Evolutionary conservation across 2,329 filamentous ascomycete species (phyloP).

Genomic region (Venturia pyrina): DNA sequence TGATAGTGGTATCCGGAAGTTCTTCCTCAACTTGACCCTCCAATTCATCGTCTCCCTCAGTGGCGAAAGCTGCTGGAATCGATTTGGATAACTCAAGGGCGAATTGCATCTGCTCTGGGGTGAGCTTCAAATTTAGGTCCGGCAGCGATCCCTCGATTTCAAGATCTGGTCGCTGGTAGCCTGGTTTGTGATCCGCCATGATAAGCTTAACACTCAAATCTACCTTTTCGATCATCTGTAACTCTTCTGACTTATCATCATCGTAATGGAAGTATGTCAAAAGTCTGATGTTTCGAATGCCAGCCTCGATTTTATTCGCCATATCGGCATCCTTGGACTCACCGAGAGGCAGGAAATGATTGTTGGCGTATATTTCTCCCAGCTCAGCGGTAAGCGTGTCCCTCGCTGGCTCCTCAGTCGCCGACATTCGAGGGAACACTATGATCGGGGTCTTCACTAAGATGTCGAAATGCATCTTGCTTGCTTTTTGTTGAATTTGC

Average conservation of each 20-base stretch:
- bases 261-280: conserved; percentile 83
- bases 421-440: conserved; percentile 75
- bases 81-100: conserved; percentile 78
- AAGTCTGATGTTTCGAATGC: conserved; percentile 82
- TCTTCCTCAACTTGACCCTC: conserved; percentile 68
- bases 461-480: conserved; percentile 88
- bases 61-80: conserved; percentile 77
- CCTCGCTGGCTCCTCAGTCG: conserved; percentile 57
- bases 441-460: conserved; percentile 92
- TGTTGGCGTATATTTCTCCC: conserved; percentile 94
- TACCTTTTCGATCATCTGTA: conserved; percentile 95
- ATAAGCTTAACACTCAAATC: conserved; percentile 89
- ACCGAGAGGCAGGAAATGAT: conserved; percentile 78
- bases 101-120: conserved; percentile 84
- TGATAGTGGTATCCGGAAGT: conserved; percentile 47
- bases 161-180: conserved; percentile 72
- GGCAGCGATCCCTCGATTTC: conserved; percentile 90
- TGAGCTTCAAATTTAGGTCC: conserved; percentile 80
- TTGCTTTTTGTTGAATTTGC: conserved; percentile 82
- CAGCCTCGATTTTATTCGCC: conserved; percentile 82
- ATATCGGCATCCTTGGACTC: conserved; percentile 63
- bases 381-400: conserved; percentile 88
- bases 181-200: conserved; percentile 74
- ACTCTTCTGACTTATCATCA: conserved; percentile 62
- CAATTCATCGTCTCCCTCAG: conserved; percentile 55